Conservation (phyloP, 1,139 yeast species). For the Blastobotrys aristatus region DNA sequence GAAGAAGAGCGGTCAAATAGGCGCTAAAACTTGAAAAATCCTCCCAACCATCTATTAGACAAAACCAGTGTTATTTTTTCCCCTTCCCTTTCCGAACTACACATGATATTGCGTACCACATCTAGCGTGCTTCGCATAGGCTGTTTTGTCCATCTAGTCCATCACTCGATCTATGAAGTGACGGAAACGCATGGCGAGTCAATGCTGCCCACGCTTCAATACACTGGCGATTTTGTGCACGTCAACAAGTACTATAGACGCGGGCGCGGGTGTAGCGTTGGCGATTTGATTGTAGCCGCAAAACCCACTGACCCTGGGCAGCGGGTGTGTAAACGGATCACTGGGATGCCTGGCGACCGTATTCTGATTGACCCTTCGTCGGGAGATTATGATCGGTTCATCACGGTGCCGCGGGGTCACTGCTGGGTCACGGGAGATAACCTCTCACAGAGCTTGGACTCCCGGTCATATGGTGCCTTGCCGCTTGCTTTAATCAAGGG, state of each 20-base stretch:
- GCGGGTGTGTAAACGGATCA: constrained; percentile 83
- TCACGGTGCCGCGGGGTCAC: constrained; percentile 65
- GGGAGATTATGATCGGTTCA: constrained; percentile 43
- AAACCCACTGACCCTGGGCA: constrained; percentile 89
- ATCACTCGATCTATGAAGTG: constrained; percentile 65
- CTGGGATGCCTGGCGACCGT: constrained; percentile 95
- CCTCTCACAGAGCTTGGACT: constrained; percentile 80
- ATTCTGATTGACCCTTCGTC: constrained; percentile 66
- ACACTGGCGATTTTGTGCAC: constrained; percentile 72
- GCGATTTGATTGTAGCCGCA: constrained; percentile 82
- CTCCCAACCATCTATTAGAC: constrained; percentile 9
- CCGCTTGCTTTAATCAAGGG: constrained; percentile 90
- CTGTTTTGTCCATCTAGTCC: constrained; percentile 62
- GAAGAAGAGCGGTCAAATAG: constrained; percentile 23
- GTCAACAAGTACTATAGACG: constrained; percentile 57
- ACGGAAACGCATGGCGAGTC: constrained; percentile 88
- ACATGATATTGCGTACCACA: neutral
- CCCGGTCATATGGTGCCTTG: constrained; percentile 78
- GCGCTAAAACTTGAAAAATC: neutral
- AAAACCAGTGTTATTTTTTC: too few species aligned
- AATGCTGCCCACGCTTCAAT: constrained; percentile 86
- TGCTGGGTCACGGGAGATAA: constrained; percentile 98
- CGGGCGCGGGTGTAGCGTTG: constrained; percentile 62
- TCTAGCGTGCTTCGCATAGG: constrained; percentile 44
- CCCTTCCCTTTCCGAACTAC: neutral